Percentiles rank a stretch among this genome's conserved stretches.
phyloP scores from a whole-genome alignment of 2,329 filamentous ascomycete species.

The Monilinia polystroma region DNA sequence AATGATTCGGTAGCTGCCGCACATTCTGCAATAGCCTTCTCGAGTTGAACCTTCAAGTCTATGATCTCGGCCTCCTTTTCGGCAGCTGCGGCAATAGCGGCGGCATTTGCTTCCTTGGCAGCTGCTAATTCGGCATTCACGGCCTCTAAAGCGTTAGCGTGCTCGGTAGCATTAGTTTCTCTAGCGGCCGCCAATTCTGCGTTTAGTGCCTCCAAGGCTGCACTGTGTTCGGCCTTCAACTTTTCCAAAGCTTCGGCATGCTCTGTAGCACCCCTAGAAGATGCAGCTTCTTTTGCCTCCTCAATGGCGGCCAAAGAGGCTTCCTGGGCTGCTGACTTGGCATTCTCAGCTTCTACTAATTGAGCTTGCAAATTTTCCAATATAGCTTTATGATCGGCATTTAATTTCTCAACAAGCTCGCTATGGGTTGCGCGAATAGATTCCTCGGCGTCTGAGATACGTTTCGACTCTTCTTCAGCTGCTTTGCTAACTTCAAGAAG shows the following conservation, averaged over 20 bases:
- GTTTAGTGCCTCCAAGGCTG: slow-evolving; percentile 34
- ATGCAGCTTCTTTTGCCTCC: slow-evolving; percentile 36
- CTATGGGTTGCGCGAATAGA: slow-evolving; percentile 46
- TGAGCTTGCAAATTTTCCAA: slow-evolving; percentile 35
- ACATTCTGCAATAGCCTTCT: slow-evolving; percentile 38
- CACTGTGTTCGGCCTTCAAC: slow-evolving; percentile 42
- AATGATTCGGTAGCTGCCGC: slow-evolving; percentile 35
- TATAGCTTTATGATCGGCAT: slow-evolving; percentile 34
- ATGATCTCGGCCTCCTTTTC: slow-evolving; percentile 41
- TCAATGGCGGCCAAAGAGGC: slow-evolving; percentile 37
- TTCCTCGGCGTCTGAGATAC: slow-evolving; percentile 44
- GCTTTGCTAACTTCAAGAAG: slow-evolving; percentile 55
- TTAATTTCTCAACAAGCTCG: slow-evolving; percentile 47
- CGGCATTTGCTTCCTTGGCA: slow-evolving; percentile 49
- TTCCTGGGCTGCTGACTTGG: slow-evolving; percentile 32
- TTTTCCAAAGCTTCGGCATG: slow-evolving; percentile 45
- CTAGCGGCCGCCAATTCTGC: slow-evolving; percentile 50
- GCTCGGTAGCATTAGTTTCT: slow-evolving; percentile 44
- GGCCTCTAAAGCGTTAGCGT: slow-evolving; percentile 30
- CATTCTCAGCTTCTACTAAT: slow-evolving; percentile 35
- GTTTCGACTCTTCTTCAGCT: slow-evolving; percentile 45
- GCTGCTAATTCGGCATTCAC: slow-evolving; percentile 46
- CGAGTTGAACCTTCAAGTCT: slow-evolving; percentile 45
- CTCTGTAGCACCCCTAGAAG: slow-evolving; percentile 34
- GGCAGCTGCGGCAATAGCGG: slow-evolving; percentile 38